Evolutionary conservation across 495 filamentous ascomycete species (phyloP).

Genomic region (Lophiotrema nucula): DNA sequence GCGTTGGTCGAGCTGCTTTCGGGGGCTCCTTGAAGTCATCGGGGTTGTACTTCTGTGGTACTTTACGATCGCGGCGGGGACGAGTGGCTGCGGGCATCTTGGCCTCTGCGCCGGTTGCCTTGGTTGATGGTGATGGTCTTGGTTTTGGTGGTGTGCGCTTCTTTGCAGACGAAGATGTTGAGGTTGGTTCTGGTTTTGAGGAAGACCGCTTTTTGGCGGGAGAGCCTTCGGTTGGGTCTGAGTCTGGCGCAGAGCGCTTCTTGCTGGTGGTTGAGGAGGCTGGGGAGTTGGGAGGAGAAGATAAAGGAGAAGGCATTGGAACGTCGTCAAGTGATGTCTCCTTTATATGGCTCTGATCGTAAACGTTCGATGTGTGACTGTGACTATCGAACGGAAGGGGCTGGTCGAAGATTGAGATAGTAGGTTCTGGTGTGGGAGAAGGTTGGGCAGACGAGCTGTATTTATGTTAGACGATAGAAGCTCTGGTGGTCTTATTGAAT

Average conservation of each 20-base stretch:
- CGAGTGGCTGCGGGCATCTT: neutral
- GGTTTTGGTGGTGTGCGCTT: too few relatives aligned
- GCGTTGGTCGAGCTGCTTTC: neutral
- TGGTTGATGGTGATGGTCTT: neutral
- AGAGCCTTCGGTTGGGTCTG: neutral
- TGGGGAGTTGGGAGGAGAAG: neutral
- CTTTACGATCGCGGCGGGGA: neutral
- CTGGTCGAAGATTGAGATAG: neutral
- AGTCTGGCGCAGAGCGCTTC: neutral
- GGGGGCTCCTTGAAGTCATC: neutral
- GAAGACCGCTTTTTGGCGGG: neutral
- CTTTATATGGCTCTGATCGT: too few relatives aligned
- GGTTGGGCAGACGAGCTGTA: neutral
- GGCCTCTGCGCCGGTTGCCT: neutral
- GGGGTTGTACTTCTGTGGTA: neutral
- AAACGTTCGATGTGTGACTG: too few relatives aligned
- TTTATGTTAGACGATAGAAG: neutral
- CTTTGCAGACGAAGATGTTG: too few relatives aligned
- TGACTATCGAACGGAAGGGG: neutral
- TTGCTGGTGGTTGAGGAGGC: neutral
- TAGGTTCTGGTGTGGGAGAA: neutral
- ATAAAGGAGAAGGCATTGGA: neutral
- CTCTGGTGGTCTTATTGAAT: neutral
- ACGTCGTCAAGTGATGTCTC: neutral
- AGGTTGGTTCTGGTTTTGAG: neutral